Base-by-base conservation (phyloP, 495 filamentous ascomycete genomes). In the Aspergillus steynii region DNA sequence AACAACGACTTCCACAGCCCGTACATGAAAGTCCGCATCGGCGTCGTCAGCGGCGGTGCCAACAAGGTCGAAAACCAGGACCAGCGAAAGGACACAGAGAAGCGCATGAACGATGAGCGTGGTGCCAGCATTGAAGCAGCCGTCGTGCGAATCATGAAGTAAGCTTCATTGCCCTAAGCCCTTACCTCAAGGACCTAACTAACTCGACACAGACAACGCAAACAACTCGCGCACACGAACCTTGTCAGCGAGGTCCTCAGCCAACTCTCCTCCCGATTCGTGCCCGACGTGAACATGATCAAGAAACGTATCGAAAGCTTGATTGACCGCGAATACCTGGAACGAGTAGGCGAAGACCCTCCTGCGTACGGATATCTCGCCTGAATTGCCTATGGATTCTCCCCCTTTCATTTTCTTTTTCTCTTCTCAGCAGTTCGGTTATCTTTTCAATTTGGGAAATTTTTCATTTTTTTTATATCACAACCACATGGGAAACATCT, bases 131-230 rank as follows among this genome's bases (percentile, higher is more conserved):
- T 96, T 53, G 95, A 98, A 68, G 93, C 95, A 46, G 92, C 92
- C 5, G 78, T 99, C 58, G 96, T 99, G 45, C 81, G 93, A 15
- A 96, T 94, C 69, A 97, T 97, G 93, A 96, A 97, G 93, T 96
- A 83, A 66, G 85, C 81, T 42, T 12, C 34, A 29, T 45, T 50
- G 48, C 26, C 53, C 15, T 42, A 56, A 59, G 42, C 29, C 45
- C 28, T 53, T 32, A 52, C 5, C 10, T 51, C 27, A 50, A 26
- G 48, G 12, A 53, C 1, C 12, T 5, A 50, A 20, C 60, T 62
- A 61, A 68, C 32, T 29, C 32, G 34, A 5, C 52, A 59, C 65
- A 99, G 95, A 77, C 91, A 96, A 86, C 91, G 95, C 53, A 98
- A 97, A 68, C 80, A 86, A 50, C 82, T 96, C 28, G 73, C 78